Base-by-base conservation (phyloP, 129 eudicot genomes). In the Mikania micrantha region DNA sequence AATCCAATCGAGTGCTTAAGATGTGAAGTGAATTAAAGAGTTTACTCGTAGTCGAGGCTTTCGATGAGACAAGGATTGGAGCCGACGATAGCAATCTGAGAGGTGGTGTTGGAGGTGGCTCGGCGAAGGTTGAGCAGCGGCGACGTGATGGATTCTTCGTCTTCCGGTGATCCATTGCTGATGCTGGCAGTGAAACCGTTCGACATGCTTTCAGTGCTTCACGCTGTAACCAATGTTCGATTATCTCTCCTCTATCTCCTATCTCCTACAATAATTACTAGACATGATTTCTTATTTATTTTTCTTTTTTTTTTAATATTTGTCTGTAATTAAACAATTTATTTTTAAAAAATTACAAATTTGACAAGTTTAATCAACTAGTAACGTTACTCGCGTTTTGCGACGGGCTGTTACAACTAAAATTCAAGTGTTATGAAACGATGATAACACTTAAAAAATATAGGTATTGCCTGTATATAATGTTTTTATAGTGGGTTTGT, bases 1-100 rank as follows among this genome's bases (percentile, higher is more conserved):
- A 52, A 53, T 53, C 32, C 5, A 54, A 54, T 27, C 2, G 36
- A 25, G 11, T 12, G 13, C 4, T 12, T 27, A 25, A 54, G 32
- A 19, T 49, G 1, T 20, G 10, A 0, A 16, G 11, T 34, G 19
- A 24, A 25, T 2, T 1, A n/a, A 15, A 41, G 40, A 42, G 62
- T 42, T 2, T 42, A 90, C 97, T 90, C 97, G 56, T 90, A 90
- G 60, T 90, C 97, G 68, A 90, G 97, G 70, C 97, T 90, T 79
- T 90, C 95, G 63, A 90, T 79, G 11, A 87, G 90, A 76, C 92
- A 87, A 65, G 81, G 68, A 65, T 70, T 83, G 72, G 95, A 83
- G 70, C 97, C 97, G 49, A 90, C 95, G 67, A 90, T 77, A 40
- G 97, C 97, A 57, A 86, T 75, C 64, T 90, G 97, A 25, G 97